Evolutionary conservation across 2,329 filamentous ascomycete genomes (phyloP).

Genomic region (Fusarium continuum): DNA sequence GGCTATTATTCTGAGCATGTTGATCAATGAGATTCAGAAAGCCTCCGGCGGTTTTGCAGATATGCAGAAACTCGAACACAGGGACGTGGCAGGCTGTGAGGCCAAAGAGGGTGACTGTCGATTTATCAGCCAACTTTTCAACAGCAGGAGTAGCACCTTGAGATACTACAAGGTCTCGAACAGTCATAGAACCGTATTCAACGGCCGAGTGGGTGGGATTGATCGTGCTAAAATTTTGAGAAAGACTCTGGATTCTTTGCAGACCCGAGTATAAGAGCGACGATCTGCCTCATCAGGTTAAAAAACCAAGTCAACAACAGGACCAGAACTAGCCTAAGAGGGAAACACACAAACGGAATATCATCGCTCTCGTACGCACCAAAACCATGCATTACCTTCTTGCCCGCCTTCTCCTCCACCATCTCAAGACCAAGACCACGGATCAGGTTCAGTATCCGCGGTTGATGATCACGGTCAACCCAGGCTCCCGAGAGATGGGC

Average conservation of each 20-base stretch:
- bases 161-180: slow-evolving; percentile 31
- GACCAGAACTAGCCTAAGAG: not conserved
- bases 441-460: slow-evolving; percentile 12
- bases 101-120: slow-evolving; percentile 42
- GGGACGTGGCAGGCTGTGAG: slow-evolving; percentile 26
- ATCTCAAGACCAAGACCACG: slow-evolving; percentile 17
- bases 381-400: slow-evolving; percentile 14
- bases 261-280: slow-evolving; percentile 26
- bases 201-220: slow-evolving; percentile 20
- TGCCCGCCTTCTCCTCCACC: slow-evolving; percentile 7
- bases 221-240: slow-evolving; percentile 30
- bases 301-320: not conserved
- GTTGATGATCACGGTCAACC: slow-evolving; percentile 34
- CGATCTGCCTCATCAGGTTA: slow-evolving; percentile 25
- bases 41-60: slow-evolving; percentile 39
- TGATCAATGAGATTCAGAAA: slow-evolving; percentile 22
- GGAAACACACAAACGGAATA: not conserved
- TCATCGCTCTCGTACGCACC: slow-evolving; percentile 4
- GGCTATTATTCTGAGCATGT: not conserved
- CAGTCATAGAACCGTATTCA: slow-evolving; percentile 32
- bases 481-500: slow-evolving; percentile 34
- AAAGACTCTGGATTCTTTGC: slow-evolving; percentile 32
- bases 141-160: slow-evolving; percentile 32
- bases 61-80: slow-evolving; percentile 34
- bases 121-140: slow-evolving; percentile 27